Evolutionary conservation across 495 filamentous ascomycete genomes (phyloP), one percentile per base, ranked within the genome.

Genomic region (Hypoxylon cercidicola): DNA sequence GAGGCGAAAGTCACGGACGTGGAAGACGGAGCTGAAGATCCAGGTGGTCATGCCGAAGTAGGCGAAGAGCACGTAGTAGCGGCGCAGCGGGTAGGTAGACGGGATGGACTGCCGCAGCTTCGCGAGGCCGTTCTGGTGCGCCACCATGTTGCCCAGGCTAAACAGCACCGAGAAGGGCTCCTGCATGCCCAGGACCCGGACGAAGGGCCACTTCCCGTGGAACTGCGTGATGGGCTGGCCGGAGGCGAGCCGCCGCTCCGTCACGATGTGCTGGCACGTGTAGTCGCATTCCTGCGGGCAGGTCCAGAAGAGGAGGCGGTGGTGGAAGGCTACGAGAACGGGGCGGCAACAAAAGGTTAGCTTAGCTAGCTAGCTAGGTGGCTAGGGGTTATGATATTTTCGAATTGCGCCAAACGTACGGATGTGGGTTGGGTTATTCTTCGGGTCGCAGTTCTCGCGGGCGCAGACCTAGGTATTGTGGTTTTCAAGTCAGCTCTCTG

Each of bases 131-230:
- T 86, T 74, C 73, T 88, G 87, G 78, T 99, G 95, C n/a, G 92
- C 95, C 23, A 87, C 81, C 61, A 93, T 86, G 79, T 99, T 98
- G 68, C 96, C 80, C 49, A 94, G 81, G 65, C 91, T 95, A 84
- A 98, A 99, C 62, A 98, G 80, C 54, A 98, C 95, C 30, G 87
- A 91, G 77, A 91, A 91, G 61, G 93, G 92, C 80, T 99, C 95
- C 79, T 99, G 95, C 79, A 97, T 88, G 69, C 95, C 95, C 15
- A 96, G 76, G 60, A 97, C 81, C 60, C 95, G 88, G 64, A 85
- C 81, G 82, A 99, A 99, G 25, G 95, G 95, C 95, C 95, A 99
- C 85, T 99, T 99, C n/a, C 96, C 95, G 81, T 99, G 93, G 82
- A 91, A 99, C 79, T 99, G 95, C 37, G 93, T 87, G 23, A 97